These are phyloP conservation scores for Arxiozyma slooffiae DNA, from an alignment of 1,139 yeast genomes.

Conservation along the genomic window DNA sequence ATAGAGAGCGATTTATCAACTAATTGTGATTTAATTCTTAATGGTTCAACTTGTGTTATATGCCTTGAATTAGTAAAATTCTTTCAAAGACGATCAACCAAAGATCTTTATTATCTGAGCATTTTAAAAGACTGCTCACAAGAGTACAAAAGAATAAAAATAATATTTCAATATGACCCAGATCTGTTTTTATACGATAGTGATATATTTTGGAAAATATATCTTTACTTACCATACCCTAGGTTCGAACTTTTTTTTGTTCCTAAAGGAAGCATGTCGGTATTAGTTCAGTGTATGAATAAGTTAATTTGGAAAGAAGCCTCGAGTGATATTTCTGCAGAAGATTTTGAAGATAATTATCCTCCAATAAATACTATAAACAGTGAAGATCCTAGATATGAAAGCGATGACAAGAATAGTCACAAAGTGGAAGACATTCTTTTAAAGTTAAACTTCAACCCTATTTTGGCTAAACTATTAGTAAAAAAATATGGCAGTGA, in stretches of 20 bases:
- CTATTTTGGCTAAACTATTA: conserved; percentile 5
- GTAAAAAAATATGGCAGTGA: background rate
- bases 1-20: conserved; percentile 9
- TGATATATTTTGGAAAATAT: conserved; percentile 21
- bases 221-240: conserved; percentile 9
- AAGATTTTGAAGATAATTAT: background rate
- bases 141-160: conserved; percentile 12
- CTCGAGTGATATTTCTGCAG: background rate
- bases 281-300: background rate
- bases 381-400: background rate
- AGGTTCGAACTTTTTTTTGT: conserved; percentile 10
- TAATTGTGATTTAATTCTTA: conserved; percentile 16
- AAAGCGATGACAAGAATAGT: background rate
- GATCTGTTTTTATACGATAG: conserved; percentile 10
- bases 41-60: conserved; percentile 13
- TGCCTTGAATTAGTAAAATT: conserved; percentile 13
- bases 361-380: too few relatives aligned
- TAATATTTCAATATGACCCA: conserved; percentile 14
- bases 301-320: background rate
- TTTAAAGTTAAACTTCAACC: conserved; percentile 1
- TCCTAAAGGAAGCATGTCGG: background rate
- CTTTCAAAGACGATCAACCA: conserved; percentile 11
- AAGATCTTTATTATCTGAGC: conserved; percentile 9
- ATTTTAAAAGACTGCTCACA: conserved; percentile 5
- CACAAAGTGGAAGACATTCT: background rate